Evolutionary conservation across 352 stramenopile genomes (phyloP), one percentile per base, ranked within the genome.

Genomic region (Globisporangium nunn): DNA sequence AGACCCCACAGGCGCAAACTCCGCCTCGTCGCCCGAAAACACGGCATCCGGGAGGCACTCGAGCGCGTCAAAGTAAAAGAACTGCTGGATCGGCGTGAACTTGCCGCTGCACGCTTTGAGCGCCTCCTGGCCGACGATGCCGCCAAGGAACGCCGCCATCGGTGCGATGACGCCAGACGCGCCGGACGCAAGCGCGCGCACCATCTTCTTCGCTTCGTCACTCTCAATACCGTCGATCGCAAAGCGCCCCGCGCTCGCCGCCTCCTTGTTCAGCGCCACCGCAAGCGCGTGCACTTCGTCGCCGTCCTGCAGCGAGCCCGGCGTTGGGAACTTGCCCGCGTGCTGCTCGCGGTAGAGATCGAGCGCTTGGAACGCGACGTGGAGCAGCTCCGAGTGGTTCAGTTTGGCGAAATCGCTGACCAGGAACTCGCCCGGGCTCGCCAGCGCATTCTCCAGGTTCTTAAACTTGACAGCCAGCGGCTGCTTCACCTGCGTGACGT

Each of bases 51-150:
- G 96, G 18, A 99, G 84, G 63, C 81, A 91, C 72, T 99, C 97
- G 33, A 98, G 70, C 1, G 96, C 95, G 68, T 99, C 97, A 62
- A 98, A 98, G 78, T 99, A 99, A 61, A 99, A 97, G 67, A 98
- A 99, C 68, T 98, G 96, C 55, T 97, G 87, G 54, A 99, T 98
- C 17, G 97, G 97, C 29, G 91, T 98, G 70, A 99, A 99, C 70
- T 99, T 99, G 43, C 95, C 96, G 59, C 85, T 98, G 75, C 96
- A 99, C 10, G 96, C 96, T 78, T 99, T 99, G 43, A 99, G 78
- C 31, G 98, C 95, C 74, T 97, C 91, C 67, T 99, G 97, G 11
- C 94, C 97, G 29, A 99, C 94, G 43, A 99, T 96, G 33, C 97
- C 97, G 59, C 97, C 97, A 12, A 99, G 70, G 54, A 97, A 96